Evolutionary conservation across 2,329 filamentous ascomycete genomes (phyloP), one percentile per base, ranked within the genome.

Genomic region (Colletotrichum cuscutae): DNA sequence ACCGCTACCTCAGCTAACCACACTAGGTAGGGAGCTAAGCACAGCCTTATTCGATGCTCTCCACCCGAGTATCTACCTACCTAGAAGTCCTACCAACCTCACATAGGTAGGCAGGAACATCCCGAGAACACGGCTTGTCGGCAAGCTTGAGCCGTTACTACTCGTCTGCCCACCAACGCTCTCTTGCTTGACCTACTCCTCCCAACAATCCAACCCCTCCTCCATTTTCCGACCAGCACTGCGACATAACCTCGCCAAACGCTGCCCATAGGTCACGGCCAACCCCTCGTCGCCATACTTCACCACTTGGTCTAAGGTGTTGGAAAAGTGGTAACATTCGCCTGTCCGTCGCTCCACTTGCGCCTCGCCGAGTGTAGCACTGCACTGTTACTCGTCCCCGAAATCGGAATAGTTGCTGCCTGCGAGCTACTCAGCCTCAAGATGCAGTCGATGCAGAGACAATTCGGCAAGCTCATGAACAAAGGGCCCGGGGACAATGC

Each of bases 391-490:
- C 42, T 49, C 19, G 26, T 63, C 32, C 22, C 26, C 42, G 28
- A 24, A 15, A 46, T 13, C 13, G 52, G 13, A 9, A 19, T 24
- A 7, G 22, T 37, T 13, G n/a, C 46, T 4, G 30, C n/a, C 11
- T 57, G 26, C 32, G 2, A 42, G 2, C 5, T 3, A n/a, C 30
- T n/a, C 26, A 26, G 54, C 57, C 35, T 68, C 77, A 88, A 77
- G 58, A 93, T 93, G 91, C 90, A 93, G 81, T 89, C 90, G 57
- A 89, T 97, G 83, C 91, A 95, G 79, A 87, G 94, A 75, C 90
- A 92, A 78, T 92, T 95, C 76, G 93, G 93, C 74, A 92, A 89
- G 82, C 89, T 95, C 79, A 88, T 91, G 83, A 90, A 89, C 78
- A 89, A 86, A 77, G 83, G 91, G 74, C 90, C 91, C 28, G 93